Evolutionary conservation across 2,329 filamentous ascomycete species (phyloP).

Genomic region (Aspergillus pseudoglaucus): DNA sequence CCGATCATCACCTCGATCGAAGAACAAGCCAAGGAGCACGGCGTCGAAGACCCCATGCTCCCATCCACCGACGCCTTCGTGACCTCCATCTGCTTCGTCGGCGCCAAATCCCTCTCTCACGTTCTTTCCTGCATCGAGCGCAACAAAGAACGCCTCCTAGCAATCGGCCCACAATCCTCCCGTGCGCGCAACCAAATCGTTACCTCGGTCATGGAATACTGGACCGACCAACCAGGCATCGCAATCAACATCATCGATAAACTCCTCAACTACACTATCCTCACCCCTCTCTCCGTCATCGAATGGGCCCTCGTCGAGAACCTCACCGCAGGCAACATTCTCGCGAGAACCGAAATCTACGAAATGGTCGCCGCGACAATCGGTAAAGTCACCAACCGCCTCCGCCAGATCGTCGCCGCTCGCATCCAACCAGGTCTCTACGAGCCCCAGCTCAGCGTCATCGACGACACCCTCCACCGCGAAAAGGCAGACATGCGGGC

Average conservation of each 20-base stretch:
- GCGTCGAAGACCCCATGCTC: conserved; percentile 67
- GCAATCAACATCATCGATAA: conserved; percentile 93
- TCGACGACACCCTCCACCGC: conserved; percentile 60
- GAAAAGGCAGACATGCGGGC: conserved; percentile 71
- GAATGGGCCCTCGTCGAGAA: conserved; percentile 78
- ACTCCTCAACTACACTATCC: conserved; percentile 91
- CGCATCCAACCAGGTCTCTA: conserved; percentile 52
- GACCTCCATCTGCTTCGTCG: conserved; percentile 86
- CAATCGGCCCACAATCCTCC: conserved; percentile 68
- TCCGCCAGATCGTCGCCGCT: conserved; percentile 69
- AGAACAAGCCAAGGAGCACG: conserved; percentile 63
- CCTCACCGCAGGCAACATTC: conserved; percentile 56
- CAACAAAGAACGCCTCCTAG: conserved; percentile 79
- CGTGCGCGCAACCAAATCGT: conserved; percentile 81
- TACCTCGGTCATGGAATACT: conserved; percentile 83
- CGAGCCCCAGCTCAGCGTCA: conserved; percentile 48
- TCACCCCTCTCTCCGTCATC: conserved; percentile 76
- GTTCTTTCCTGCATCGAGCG: conserved; percentile 93
- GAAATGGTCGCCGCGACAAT: conserved; percentile 88
- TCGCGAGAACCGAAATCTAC: conserved; percentile 72
- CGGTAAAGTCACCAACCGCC: conserved; percentile 78
- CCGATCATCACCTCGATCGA: conserved; percentile 74
- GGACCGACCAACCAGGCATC: conserved; percentile 84
- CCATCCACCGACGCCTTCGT: conserved; percentile 91
- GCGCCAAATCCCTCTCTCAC: conserved; percentile 92